Base-by-base conservation (phyloP, 768 basidiomycete genomes). In the Mycena filopes region DNA sequence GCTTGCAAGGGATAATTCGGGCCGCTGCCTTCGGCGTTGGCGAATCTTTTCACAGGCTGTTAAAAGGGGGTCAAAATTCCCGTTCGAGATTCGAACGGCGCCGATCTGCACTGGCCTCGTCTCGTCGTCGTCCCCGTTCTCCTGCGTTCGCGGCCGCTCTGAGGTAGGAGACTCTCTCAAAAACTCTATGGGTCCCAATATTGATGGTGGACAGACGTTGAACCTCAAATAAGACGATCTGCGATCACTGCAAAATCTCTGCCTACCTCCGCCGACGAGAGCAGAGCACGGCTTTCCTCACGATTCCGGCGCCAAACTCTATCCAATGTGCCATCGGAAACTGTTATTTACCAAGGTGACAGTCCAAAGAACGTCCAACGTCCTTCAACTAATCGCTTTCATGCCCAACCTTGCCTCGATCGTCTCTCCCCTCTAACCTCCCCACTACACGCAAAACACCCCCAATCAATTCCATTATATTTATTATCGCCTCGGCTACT, bases 231-330 rank as follows among this genome's bases (percentile, higher is more conserved):
- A 66, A 57, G 65, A 29, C 54, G 65, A 60, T 68, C 63, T 26
- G 61, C 51, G 59, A 65, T 65, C 60, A 63, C 21, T 31, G 29
- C 53, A 68, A 33, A 25, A 51, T 23, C 28, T 51, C 20, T 26
- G 56, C 68, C 60, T 66, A 69, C 64, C 64, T 69, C 68, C 68
- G 64, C 68, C 68, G 68, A 69, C 68, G 60, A 69, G 55, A 66
- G 42, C 56, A 54, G 40, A 11, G 58, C 49, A 46, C 50, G 40
- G 48, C 59, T 62, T 43, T 47, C 59, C 47, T 46, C 59, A 46
- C 55, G 28, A 51, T 40, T 31, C 47, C 45, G 65, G 60, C 40
- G 40, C 54, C 47, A 55, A 63, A 67, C 60, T 53, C 42, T 62
- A 57, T 62, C 59, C 54, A 41, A 66, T 69, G 68, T 69, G 68